Evolutionary conservation across 2,329 filamentous ascomycete species (phyloP), one percentile per base, ranked within the genome.

Genomic region (Stachybotrys chartarum): DNA sequence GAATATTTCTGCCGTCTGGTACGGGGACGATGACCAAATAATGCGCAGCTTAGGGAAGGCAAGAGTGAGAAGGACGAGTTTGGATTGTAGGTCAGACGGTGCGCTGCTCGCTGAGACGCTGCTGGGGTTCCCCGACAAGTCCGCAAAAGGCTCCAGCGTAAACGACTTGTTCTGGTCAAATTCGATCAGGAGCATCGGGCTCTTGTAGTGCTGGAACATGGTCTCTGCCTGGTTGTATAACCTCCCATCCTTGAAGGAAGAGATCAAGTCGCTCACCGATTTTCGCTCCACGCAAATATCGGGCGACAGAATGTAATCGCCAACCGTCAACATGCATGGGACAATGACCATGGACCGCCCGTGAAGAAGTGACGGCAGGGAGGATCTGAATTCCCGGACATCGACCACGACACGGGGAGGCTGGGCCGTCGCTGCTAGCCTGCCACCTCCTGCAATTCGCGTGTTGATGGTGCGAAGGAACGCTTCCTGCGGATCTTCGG

Each of bases 111-210:
- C 80, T 54, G 84, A 83, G 51, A 88, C 80, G 58, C 86, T 83
- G 55, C 76, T 79, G 10, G 86, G 70, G 54, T 80, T 83, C n/a
- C 83, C 78, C 8, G 80, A 79, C 54, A 87, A 65, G 71, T 88
- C 86, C 51, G 86, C 86, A 64, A 91, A 81, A 0, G 88, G 88
- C 69, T 93, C 94, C 16, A 99, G 85, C 0, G 92, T 97, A 71
- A 99, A 99, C 5, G 90, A 93, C 70, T 96, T 97, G 75, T 96
- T 93, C 68, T 96, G 89, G 69, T 97, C 92, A 70, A 99, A 99
- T 71, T 99, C 94, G 66, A 99, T 97, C 49, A 99, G 83, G 7
- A 99, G 84, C 83, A 97, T 90, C 0, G 91, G 88, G 61, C 74
- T 85, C 66, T 88, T 88, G 81, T 99, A 99, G 74, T 97, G 86